Evolutionary conservation across 345 rosid species (phyloP).

Genomic region (Firmiana major): DNA sequence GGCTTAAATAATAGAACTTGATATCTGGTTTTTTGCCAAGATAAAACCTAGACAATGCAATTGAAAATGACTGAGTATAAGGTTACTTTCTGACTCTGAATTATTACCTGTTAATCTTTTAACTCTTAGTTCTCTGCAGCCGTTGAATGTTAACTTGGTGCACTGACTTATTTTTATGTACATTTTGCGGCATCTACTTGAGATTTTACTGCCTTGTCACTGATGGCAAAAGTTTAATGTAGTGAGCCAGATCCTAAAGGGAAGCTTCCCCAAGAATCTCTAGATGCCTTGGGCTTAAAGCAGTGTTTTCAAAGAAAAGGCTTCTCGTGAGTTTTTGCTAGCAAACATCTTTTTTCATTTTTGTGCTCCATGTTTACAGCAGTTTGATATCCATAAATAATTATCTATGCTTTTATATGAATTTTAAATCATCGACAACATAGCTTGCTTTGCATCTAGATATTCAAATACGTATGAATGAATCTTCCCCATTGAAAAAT

Average conservation of each 20-base stretch:
- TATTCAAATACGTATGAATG: background rate
- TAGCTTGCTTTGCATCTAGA: background rate
- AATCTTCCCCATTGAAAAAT: background rate
- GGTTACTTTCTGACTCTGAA: background rate
- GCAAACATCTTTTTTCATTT: background rate
- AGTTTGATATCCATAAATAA: background rate
- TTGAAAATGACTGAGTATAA: background rate
- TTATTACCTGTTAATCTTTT: background rate
- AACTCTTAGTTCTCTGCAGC: background rate
- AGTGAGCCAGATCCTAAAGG: conserved; percentile 85
- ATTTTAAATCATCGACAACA: background rate
- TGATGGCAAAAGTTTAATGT: background rate
- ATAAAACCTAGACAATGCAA: background rate
- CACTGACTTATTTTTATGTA: background rate
- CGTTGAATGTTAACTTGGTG: background rate
- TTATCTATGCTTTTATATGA: background rate
- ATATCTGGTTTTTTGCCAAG: background rate
- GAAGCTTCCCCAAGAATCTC: conserved; percentile 72
- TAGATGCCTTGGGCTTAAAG: conserved; percentile 67
- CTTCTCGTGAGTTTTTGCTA: conserved; percentile 61
- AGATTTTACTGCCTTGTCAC: background rate
- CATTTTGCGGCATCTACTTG: background rate
- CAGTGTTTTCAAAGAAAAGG: conserved; percentile 76
- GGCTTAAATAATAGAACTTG: background rate
- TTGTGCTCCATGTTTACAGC: background rate